Percentiles rank a stretch among this genome's conserved stretches.
Conservation (phyloP, 1,284 basidiomycete species). For the Pseudozyma thailandica region DNA sequence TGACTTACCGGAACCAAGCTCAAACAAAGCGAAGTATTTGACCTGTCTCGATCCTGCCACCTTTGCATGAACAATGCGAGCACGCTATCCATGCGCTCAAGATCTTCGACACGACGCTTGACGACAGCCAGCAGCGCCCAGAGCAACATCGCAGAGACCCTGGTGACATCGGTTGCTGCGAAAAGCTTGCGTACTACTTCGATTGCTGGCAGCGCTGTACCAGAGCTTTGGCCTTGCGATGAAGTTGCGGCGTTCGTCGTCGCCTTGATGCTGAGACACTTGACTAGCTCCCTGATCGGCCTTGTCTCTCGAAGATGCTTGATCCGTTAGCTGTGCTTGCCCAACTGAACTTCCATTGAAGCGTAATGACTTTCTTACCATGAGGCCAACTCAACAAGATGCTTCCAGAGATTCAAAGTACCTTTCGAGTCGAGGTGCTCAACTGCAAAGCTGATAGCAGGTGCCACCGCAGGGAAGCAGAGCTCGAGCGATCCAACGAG, state of each 20-base stretch:
- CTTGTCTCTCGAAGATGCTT: conserved; percentile 5
- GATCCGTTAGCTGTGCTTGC: not conserved
- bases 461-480: conserved; percentile 25
- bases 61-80: conserved; percentile 27
- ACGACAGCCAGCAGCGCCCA: conserved; percentile 33
- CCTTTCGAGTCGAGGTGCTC: conserved; percentile 7
- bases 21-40: conserved; percentile 2
- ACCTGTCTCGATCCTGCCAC: conserved; percentile 8
- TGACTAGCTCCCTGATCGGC: conserved; percentile 16
- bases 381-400: conserved; percentile 11
- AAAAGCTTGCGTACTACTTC: conserved; percentile 3
- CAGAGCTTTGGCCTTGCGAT: not conserved
- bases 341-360: too few species aligned
- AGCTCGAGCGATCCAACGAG: conserved; percentile 9
- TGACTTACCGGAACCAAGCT: conserved; percentile 17
- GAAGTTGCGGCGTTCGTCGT: not conserved
- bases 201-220: not conserved
- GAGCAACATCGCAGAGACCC: conserved; percentile 16
- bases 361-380: conserved; percentile 20
- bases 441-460: conserved; percentile 14
- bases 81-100: conserved; percentile 16
- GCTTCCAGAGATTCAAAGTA: not conserved
- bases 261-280: conserved; percentile 2
- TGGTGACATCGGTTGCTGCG: conserved; percentile 18
- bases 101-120: conserved; percentile 25